Conservation (phyloP, 768 basidiomycete species). For the Mycena olivaceomarginata region DNA sequence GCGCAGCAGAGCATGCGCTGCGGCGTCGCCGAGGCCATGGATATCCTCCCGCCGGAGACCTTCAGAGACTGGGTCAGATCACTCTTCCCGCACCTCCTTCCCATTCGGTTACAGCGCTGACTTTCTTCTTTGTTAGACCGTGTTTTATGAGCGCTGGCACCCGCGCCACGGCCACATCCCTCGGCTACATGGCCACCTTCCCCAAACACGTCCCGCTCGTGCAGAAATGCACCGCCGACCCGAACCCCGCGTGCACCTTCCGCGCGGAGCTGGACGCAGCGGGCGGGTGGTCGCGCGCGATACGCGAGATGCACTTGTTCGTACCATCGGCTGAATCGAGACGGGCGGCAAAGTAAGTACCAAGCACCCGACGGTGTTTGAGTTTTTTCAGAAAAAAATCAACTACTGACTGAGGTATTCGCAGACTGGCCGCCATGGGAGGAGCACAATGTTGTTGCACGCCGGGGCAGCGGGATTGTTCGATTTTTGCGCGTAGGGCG, state of each 20-base stretch:
- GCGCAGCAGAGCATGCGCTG: constrained; percentile 16
- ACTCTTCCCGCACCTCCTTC: background rate
- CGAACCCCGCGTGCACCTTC: constrained; percentile 4
- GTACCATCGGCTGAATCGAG: too few relatives aligned
- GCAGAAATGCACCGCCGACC: background rate
- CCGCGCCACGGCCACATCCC: background rate
- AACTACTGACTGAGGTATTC: too few relatives aligned
- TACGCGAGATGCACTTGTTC: background rate
- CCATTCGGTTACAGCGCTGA: background rate
- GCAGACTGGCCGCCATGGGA: too few relatives aligned
- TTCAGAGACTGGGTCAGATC: background rate
- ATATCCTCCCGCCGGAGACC: background rate
- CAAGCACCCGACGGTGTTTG: too few relatives aligned
- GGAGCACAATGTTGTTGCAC: too few relatives aligned
- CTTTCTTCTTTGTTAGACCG: background rate
- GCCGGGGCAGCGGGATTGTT: too few relatives aligned
- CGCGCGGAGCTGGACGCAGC: constrained; percentile 4
- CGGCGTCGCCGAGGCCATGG: background rate
- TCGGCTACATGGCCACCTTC: constrained; percentile 2
- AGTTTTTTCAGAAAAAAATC: too few relatives aligned
- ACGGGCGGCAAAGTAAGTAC: too few relatives aligned
- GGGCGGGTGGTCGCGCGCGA: constrained; percentile 3
- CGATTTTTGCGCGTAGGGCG: too few relatives aligned
- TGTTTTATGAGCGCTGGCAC: background rate
- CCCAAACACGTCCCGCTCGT: background rate